Base-by-base conservation (phyloP, 2,329 filamentous ascomycete genomes). In the Botrytis medusae region DNA sequence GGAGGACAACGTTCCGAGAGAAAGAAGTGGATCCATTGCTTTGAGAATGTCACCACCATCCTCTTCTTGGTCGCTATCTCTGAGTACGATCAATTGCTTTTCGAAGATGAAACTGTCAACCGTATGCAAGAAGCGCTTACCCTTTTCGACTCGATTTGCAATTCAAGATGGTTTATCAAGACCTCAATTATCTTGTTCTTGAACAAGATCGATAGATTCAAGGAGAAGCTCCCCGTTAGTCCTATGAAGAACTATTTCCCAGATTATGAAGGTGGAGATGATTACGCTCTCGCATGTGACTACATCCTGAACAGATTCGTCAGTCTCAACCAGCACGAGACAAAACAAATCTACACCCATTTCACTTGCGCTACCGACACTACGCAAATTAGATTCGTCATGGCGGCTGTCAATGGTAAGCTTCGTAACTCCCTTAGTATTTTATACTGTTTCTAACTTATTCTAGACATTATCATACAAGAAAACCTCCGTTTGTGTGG, bases 261-360 rank as follows among this genome's bases (percentile, higher is more conserved):
- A 59, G 93, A 96, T 81, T 96, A 94, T 83, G 95, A 98, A 86
- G 93, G 95, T 78, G 96, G 96, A 79, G 92, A 97, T 79, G 95
- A 99, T 84, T 99, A 99, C 81, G 91, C 92, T 59, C 92, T 94
- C 69, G 96, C 96, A 54, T 99, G 96, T 86, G 95, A 99, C 84
- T 99, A 99, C 86, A 98, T 99, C 81, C 89, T 99, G 76, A 98
- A 98, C 88, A 91, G 96, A 82, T 99, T 99, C 84, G 96, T 98
- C 80, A 96, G 93, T 82, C 87, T 99, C 82, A 99, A 99, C 86
- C 96, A 98, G 85, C 95, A 98, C 83, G 96, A 98, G 87, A 97
- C 94, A 72, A 99, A 99, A 88, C 96, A 99, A 84, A 98, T 99
- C 83, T 99, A 99, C 88, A 99, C 96, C 74, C 96, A 98, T 85